Evolutionary conservation across 2,329 filamentous ascomycete species (phyloP), one percentile per base, ranked within the genome.

Genomic region (Cercospora janseana): DNA sequence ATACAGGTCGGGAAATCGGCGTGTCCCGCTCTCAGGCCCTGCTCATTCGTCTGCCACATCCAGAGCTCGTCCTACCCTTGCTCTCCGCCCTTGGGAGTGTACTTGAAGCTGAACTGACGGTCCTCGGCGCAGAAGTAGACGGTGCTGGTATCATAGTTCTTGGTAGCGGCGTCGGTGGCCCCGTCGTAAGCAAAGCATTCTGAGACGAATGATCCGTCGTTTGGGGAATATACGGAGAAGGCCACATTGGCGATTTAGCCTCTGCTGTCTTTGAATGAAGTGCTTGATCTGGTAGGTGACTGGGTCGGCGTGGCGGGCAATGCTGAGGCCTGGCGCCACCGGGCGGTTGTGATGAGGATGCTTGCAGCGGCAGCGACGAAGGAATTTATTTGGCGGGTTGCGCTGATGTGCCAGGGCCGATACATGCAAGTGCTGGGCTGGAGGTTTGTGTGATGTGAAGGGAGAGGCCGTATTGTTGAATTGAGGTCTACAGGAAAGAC

Each of bases 221-320:
- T 55, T 35, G 55, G 51, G 42, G 55, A 38, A 37, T 34, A 9
- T 46, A 58, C 53, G 52, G 32, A 24, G 55, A 58, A 58, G 38
- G 37, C 47, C 13, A 58, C 9, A 26, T 49, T 43, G 46, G 9
- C 41, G 45, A 58, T 51, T 32, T 27, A 28, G 5, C 34, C 24
- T 41, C 55, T 52, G 43, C 53, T 37, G 46, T 15, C 23, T 29
- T 55, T 50, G 46, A 37, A 31, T 46, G 28, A 58, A 53, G 55
- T 51, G 44, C 15, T 46, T 43, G 49, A 58, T 55, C 9, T 51
- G 23, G 49, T 51, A 58, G 41, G 24, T 40, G 4, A 35, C 31
- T 23, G 45, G 27, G 23, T 38, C 13, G 15, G 23, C 6, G 9
- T 34, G 23, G 13, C 15, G 9, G 21, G 34, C 26, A n/a, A n/a